Conservation (phyloP, 345 rosid genomes). For the Nephelium lappaceum region DNA sequence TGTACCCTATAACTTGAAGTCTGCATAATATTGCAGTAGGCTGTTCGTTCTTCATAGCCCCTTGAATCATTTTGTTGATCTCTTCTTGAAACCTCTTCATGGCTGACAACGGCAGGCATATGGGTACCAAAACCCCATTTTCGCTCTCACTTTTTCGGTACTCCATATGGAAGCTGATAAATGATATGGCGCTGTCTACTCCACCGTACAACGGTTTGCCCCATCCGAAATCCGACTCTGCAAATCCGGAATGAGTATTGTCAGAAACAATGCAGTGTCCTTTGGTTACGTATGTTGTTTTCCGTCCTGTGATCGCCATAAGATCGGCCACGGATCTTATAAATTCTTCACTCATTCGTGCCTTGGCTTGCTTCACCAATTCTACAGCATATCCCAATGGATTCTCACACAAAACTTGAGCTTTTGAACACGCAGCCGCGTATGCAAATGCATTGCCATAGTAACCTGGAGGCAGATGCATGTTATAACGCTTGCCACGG, state of each 20-base stretch:
- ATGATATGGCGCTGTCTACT: neutral
- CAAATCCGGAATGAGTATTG: neutral
- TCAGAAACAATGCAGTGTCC: slow-evolving; percentile 17
- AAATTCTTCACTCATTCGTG: slow-evolving; percentile 14
- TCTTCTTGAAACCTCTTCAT: slow-evolving; percentile 27
- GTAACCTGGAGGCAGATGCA: slow-evolving; percentile 23
- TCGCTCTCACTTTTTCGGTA: slow-evolving; percentile 16
- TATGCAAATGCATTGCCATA: slow-evolving; percentile 29
- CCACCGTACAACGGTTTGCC: slow-evolving; percentile 27
- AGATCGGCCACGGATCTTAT: slow-evolving; percentile 13
- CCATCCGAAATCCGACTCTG: slow-evolving; percentile 33
- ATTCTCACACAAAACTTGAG: neutral
- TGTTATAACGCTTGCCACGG: slow-evolving; percentile 10
- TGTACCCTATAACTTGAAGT: neutral
- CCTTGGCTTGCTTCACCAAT: slow-evolving; percentile 25
- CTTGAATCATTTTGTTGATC: slow-evolving; percentile 12
- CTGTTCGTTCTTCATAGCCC: neutral
- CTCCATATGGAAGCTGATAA: slow-evolving; percentile 1
- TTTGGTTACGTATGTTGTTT: neutral
- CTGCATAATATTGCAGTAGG: neutral
- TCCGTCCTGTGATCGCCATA: slow-evolving; percentile 20
- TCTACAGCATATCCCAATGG: slow-evolving; percentile 17
- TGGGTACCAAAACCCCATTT: slow-evolving; percentile 22
- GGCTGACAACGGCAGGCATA: slow-evolving; percentile 20
- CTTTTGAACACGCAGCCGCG: slow-evolving; percentile 17